Conservation (phyloP, 2,329 filamentous ascomycete genomes). For the Pestalotiopsis sp. region DNA sequence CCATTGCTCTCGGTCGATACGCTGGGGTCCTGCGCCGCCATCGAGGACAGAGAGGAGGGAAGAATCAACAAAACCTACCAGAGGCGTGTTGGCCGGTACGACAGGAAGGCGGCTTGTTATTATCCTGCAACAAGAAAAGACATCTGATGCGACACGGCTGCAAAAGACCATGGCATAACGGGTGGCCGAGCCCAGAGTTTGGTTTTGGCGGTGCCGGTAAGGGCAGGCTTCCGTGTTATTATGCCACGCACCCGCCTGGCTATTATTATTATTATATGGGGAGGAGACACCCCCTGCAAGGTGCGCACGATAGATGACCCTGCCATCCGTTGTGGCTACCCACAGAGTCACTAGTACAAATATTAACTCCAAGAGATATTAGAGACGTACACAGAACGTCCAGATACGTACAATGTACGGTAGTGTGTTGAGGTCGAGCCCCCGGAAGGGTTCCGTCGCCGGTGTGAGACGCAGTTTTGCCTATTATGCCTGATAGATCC, state of each 20-base stretch:
- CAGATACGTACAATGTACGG: background rate
- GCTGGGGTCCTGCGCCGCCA: slow-evolving; percentile 34
- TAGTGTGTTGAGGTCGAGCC: too few relatives aligned
- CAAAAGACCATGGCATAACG: background rate
- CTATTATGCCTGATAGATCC: background rate
- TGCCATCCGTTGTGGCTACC: background rate
- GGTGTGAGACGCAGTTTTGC: background rate
- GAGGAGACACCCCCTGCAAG: background rate
- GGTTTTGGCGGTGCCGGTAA: background rate
- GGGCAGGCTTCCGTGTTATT: background rate
- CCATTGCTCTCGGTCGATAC: slow-evolving; percentile 33
- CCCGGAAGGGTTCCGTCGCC: background rate
- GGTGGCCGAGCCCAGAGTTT: background rate
- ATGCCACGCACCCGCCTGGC: background rate
- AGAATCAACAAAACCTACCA: background rate
- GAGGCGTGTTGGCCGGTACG: background rate
- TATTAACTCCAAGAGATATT: background rate
- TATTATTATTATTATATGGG: background rate
- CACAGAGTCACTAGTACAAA: background rate
- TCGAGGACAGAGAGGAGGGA: slow-evolving; percentile 14
- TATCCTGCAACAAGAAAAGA: background rate
- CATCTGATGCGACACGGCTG: background rate
- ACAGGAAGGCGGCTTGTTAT: background rate
- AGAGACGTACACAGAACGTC: background rate
- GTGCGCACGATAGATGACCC: background rate